Percentiles rank a stretch among this genome's conserved stretches.
Evolutionary conservation across 2,329 filamentous ascomycete genomes (phyloP).

Genomic region (Claviceps arundinis): DNA sequence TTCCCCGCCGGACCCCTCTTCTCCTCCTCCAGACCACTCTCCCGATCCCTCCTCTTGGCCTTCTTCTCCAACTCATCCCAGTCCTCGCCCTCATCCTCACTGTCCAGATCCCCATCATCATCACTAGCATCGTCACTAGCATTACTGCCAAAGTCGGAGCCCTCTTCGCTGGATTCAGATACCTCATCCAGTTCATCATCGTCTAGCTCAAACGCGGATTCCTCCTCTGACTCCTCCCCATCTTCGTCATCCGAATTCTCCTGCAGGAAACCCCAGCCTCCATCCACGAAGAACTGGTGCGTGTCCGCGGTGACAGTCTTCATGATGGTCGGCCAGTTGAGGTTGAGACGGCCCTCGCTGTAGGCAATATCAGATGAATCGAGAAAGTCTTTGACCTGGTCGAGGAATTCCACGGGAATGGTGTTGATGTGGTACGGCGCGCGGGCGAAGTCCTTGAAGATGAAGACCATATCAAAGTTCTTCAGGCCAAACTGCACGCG

Average conservation of each 20-base stretch:
- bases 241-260: constrained; percentile 80
- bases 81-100: constrained; percentile 70
- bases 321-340: constrained; percentile 99
- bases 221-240: constrained; percentile 69
- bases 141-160: constrained; percentile 87
- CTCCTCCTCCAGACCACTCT: constrained; percentile 38
- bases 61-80: constrained; percentile 94
- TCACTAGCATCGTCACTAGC: constrained; percentile 61
- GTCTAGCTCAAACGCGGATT: constrained; percentile 82
- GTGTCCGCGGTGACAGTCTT: constrained; percentile 93
- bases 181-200: constrained; percentile 77
- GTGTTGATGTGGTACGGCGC: constrained; percentile 91
- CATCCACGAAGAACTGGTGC: constrained; percentile 88
- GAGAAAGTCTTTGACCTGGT: constrained; percentile 94
- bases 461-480: constrained; percentile 97
- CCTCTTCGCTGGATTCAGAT: constrained; percentile 65
- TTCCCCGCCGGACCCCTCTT: constrained; percentile 43
- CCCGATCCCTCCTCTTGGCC: constrained; percentile 72
- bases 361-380: constrained; percentile 92
- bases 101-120: constrained; percentile 48
- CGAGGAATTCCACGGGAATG: constrained; percentile 87
- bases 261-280: constrained; percentile 87
- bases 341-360: constrained; percentile 86
- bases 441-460: constrained; percentile 95
- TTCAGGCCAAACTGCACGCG: constrained; percentile 94